Evolutionary conservation across 1,284 basidiomycete genomes (phyloP).

Genomic region (Pseudozyma flocculosa): DNA sequence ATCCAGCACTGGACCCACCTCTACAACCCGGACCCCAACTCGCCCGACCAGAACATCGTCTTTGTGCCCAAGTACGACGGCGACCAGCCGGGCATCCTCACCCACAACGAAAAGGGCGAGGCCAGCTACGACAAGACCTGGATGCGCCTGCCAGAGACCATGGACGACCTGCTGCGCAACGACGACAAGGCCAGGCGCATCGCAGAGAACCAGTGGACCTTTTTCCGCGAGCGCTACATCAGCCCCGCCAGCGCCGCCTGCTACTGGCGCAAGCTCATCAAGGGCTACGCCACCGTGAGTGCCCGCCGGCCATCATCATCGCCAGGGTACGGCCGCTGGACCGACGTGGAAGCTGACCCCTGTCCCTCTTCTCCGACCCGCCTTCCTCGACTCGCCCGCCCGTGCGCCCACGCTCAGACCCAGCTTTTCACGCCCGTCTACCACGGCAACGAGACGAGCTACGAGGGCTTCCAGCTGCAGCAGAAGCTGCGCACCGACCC

Average conservation of each 20-base stretch:
- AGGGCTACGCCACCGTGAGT: slow-evolving; percentile 13
- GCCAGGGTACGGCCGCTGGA: too few relatives aligned
- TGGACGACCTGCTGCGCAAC: slow-evolving; percentile 39
- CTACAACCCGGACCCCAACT: slow-evolving; percentile 41
- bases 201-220: slow-evolving; percentile 49
- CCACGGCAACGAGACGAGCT: slow-evolving; percentile 46
- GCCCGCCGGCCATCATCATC: too few relatives aligned
- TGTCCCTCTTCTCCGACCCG: background rate
- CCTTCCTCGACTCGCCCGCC: background rate
- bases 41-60: slow-evolving; percentile 55
- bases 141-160: slow-evolving; percentile 45
- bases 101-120: slow-evolving; percentile 30
- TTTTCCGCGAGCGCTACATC: slow-evolving; percentile 47
- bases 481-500: background rate
- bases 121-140: slow-evolving; percentile 30
- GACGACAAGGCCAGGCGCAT: slow-evolving; percentile 42
- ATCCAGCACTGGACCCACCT: slow-evolving; percentile 54
- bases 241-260: slow-evolving; percentile 39
- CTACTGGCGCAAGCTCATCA: slow-evolving; percentile 49
- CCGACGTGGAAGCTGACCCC: background rate
- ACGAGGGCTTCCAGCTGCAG: slow-evolving; percentile 28
- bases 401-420: too few relatives aligned
- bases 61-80: slow-evolving; percentile 38
- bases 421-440: slow-evolving; percentile 39
- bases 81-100: slow-evolving; percentile 16